Conservation (phyloP, 1,139 yeast species). For the Geotrichum macrosporum region DNA sequence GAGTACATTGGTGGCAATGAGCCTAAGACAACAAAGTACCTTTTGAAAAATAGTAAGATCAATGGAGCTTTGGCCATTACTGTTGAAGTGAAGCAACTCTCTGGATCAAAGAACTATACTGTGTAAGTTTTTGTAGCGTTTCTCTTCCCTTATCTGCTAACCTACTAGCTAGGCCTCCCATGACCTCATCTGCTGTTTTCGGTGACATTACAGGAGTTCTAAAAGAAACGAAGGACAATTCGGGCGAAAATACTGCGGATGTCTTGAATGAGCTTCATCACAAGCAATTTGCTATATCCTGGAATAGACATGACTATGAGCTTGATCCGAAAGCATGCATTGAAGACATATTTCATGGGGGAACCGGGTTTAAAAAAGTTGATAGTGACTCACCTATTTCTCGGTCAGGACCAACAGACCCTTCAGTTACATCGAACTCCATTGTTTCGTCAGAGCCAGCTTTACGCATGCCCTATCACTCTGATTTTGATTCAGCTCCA, state of each 20-base stretch:
- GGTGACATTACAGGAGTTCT: constrained; percentile 22
- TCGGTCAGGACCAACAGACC: neutral
- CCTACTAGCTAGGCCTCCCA: constrained; percentile 13
- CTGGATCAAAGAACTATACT: constrained; percentile 42
- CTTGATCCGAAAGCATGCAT: constrained; percentile 68
- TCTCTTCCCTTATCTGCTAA: neutral
- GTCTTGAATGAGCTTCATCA: constrained; percentile 42
- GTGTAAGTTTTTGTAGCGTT: constrained; percentile 25
- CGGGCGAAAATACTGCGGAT: constrained; percentile 6
- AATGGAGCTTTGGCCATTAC: constrained; percentile 64
- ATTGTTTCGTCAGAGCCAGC: neutral
- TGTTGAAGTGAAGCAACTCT: constrained; percentile 45
- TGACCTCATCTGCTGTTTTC: constrained; percentile 20
- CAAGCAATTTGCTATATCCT: constrained; percentile 62
- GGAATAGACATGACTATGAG: constrained; percentile 78
- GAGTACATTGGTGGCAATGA: constrained; percentile 58
- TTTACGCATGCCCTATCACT: constrained; percentile 2
- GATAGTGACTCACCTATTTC: neutral
- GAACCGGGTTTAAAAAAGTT: constrained; percentile 49
- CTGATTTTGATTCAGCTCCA: constrained; percentile 3
- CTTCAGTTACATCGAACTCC: neutral
- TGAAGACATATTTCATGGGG: constrained; percentile 69
- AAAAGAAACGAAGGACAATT: constrained; percentile 18
- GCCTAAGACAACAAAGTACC: constrained; percentile 56
- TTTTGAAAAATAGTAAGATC: constrained; percentile 72